Evolutionary conservation across 2,329 filamentous ascomycete genomes (phyloP).

Genomic region (Allantophomopsis cytisporea): DNA sequence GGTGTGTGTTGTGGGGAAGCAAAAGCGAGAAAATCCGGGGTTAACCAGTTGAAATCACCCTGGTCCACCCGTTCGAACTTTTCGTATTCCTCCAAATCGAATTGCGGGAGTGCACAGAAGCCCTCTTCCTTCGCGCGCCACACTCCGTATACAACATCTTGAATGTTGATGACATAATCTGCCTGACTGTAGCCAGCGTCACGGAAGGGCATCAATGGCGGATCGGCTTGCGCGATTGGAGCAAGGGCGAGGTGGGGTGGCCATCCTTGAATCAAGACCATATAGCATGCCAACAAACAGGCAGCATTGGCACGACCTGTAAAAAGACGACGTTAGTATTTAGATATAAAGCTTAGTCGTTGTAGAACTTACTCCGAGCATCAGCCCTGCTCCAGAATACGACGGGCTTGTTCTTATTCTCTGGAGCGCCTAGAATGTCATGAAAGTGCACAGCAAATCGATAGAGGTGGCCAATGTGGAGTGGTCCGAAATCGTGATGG

Average conservation of each 20-base stretch:
- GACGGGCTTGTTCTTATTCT: slow-evolving; percentile 79
- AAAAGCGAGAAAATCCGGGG: slow-evolving; percentile 88
- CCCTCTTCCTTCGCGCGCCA: slow-evolving; percentile 98
- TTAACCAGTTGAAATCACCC: slow-evolving; percentile 99
- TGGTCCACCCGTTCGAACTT: slow-evolving; percentile 91
- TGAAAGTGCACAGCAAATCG: slow-evolving; percentile 93
- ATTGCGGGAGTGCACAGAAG: slow-evolving; percentile 82
- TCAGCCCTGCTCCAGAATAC: slow-evolving; percentile 95
- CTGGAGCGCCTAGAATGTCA: slow-evolving; percentile 81
- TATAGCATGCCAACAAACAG: slow-evolving; percentile 92
- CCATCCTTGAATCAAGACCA: slow-evolving; percentile 97
- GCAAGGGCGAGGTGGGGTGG: slow-evolving; percentile 89
- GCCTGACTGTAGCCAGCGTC: slow-evolving; percentile 98
- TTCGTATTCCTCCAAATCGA: slow-evolving; percentile 95
- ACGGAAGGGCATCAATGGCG: slow-evolving; percentile 95
- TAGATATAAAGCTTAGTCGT: slow-evolving; percentile 3
- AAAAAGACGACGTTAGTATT: slow-evolving; percentile 12
- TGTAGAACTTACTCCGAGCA: slow-evolving; percentile 58
- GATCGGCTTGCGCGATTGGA: slow-evolving; percentile 91
- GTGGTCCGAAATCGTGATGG: slow-evolving; percentile 92
- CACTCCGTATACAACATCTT: slow-evolving; percentile 95
- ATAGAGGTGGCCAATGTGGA: slow-evolving; percentile 96
- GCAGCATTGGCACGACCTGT: slow-evolving; percentile 86
- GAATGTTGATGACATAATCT: slow-evolving; percentile 88
- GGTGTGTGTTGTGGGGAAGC: slow-evolving; percentile 84